Percentiles rank a stretch among this genome's conserved stretches.
Conservation (phyloP, 805 yeast species). For the Kodamaea kakaduensis region DNA sequence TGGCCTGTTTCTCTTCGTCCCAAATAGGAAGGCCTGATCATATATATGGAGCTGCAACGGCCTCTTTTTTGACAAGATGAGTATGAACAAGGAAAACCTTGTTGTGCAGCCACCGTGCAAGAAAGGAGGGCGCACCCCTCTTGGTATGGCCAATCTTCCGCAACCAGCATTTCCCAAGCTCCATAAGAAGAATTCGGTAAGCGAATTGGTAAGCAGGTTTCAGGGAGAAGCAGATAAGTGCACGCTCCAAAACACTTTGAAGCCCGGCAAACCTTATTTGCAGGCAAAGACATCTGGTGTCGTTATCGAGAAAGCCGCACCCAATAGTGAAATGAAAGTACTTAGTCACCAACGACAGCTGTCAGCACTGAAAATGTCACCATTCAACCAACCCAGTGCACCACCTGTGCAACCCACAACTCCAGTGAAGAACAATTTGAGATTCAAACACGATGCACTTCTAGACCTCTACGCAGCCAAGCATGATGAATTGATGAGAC, state of each 20-base stretch:
- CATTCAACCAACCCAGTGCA: neutral
- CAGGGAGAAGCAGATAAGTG: slow-evolving; percentile 4
- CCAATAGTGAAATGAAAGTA: too few relatives aligned
- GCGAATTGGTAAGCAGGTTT: slow-evolving; percentile 8
- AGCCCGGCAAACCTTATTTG: too few relatives aligned
- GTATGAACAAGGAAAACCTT: slow-evolving; percentile 5
- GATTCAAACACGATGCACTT: slow-evolving; percentile 10
- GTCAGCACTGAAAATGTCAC: neutral
- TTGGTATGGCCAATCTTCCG: neutral
- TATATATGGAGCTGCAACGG: neutral
- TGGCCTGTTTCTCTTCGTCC: slow-evolving; percentile 4
- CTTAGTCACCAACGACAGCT: too few relatives aligned
- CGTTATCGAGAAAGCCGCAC: too few relatives aligned
- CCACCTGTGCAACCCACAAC: neutral
- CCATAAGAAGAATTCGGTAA: slow-evolving; percentile 8
- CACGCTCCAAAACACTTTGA: neutral
- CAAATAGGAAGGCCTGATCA: slow-evolving; percentile 3
- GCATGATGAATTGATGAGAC: slow-evolving; percentile 49
- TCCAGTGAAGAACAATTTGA: neutral
- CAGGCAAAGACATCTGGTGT: too few relatives aligned
- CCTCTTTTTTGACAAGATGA: slow-evolving; percentile 1
- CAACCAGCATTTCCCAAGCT: slow-evolving; percentile 1
- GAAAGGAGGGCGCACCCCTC: neutral
- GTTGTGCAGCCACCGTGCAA: neutral
- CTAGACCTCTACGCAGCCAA: slow-evolving; percentile 41